phyloP scores from a whole-genome alignment of 345 rosid species.

The Erodium maritimum region DNA sequence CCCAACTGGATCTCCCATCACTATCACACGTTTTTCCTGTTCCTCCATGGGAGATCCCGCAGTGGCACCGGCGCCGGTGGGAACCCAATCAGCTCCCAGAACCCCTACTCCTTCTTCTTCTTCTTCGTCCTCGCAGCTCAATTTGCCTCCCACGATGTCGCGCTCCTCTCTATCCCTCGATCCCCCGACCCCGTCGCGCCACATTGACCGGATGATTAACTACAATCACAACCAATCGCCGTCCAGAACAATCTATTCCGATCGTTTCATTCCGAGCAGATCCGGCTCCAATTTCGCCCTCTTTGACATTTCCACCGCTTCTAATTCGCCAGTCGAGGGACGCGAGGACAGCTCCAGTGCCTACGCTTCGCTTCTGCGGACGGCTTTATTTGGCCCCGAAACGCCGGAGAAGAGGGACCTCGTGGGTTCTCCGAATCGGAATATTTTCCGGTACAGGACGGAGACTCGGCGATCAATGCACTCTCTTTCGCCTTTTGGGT shows the following conservation, averaged over 20 bases:
- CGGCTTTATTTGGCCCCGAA: conserved; percentile 65
- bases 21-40: not conserved
- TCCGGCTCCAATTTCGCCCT: conserved; percentile 89
- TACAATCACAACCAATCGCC: conserved; percentile 53
- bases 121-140: conserved; percentile 24
- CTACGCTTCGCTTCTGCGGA: conserved; percentile 48
- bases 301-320: conserved; percentile 45
- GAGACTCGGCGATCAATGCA: conserved; percentile 65
- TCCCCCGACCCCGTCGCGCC: conserved; percentile 27
- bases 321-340: conserved; percentile 18
- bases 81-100: not conserved
- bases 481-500: conserved; percentile 59
- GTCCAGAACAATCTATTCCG: conserved; percentile 77
- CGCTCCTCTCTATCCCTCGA: conserved; percentile 27
- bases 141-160: conserved; percentile 47
- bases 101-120: conserved; percentile 2
- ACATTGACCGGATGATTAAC: conserved; percentile 64
- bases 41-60: conserved; percentile 21
- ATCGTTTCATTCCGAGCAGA: conserved; percentile 93
- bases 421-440: conserved; percentile 27
- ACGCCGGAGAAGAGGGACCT: conserved; percentile 65
- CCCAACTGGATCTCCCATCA: not conserved
- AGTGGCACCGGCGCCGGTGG: no score
- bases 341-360: conserved; percentile 63
- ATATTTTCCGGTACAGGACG: conserved; percentile 79